Evolutionary conservation across 306 rosid genomes (phyloP).

Genomic region (Lupinus albus): DNA sequence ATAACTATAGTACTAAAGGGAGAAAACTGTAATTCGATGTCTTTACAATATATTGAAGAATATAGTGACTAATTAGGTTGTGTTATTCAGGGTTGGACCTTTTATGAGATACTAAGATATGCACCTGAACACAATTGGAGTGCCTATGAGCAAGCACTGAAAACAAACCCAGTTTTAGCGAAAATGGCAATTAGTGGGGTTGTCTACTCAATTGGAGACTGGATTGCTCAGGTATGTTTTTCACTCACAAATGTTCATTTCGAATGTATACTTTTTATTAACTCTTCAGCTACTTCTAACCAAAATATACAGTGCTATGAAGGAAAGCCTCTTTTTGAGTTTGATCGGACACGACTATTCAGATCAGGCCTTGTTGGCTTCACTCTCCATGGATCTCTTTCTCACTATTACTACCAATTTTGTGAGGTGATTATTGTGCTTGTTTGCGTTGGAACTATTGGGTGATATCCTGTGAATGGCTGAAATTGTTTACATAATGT

Average conservation of each 20-base stretch:
- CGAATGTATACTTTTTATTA: conserved; percentile 1
- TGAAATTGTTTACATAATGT: conserved; percentile 40
- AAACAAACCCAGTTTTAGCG: conserved; percentile 81
- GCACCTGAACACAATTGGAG: conserved; percentile 96
- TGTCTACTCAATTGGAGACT: conserved; percentile 88
- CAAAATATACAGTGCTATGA: conserved; percentile 70
- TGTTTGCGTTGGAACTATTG: conserved; percentile 38
- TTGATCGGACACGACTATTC: conserved; percentile 69
- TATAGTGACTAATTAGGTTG: conserved; percentile 27
- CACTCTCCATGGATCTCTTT: conserved; percentile 92
- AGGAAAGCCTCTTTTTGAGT: conserved; percentile 86
- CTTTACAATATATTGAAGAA: conserved; percentile 16
- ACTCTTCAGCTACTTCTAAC: conserved; percentile 16
- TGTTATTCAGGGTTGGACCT: conserved; percentile 88
- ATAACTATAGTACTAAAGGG: neutral
- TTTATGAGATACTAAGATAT: conserved; percentile 87
- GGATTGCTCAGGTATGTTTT: conserved; percentile 86
- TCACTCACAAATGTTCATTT: conserved; percentile 15
- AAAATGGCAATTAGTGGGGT: conserved; percentile 92
- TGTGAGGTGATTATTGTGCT: conserved; percentile 74
- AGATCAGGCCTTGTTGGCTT: conserved; percentile 97
- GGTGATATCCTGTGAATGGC: conserved; percentile 39
- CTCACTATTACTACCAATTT: conserved; percentile 94
- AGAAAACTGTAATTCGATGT: conserved; percentile 12
- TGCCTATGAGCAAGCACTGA: conserved; percentile 91